These are phyloP conservation scores for Luvunga scandens DNA, from an alignment of 345 rosid species.

Conservation along the genomic window DNA sequence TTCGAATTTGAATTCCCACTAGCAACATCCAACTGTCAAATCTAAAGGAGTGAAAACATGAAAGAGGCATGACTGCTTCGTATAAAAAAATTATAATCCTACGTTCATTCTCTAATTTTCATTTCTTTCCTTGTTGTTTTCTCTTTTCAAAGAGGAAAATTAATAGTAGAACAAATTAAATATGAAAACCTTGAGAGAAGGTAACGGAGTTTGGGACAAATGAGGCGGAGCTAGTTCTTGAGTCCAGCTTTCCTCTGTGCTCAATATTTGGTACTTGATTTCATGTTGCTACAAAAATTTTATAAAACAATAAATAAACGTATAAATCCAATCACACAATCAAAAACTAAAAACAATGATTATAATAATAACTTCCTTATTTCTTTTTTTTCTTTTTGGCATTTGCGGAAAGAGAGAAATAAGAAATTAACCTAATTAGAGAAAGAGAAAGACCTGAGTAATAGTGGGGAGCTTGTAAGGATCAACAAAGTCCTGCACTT, in stretches of 20 bases:
- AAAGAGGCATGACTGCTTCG: conserved; percentile 64
- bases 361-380: background rate
- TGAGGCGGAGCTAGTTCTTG: conserved; percentile 53
- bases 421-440: background rate
- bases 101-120: background rate
- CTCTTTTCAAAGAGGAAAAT: background rate
- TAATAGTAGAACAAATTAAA: background rate
- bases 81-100: conserved; percentile 14
- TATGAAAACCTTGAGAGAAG: conserved; percentile 51
- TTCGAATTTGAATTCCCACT: conserved; percentile 39
- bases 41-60: conserved; percentile 82
- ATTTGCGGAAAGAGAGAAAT: too few species aligned
- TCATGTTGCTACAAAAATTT: conserved; percentile 32
- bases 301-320: background rate
- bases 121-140: background rate
- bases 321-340: background rate
- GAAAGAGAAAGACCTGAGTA: conserved; percentile 25
- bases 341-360: background rate
- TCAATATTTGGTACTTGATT: conserved; percentile 32
- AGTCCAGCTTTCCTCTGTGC: conserved; percentile 45
- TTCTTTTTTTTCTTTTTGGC: background rate
- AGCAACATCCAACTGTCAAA: conserved; percentile 72
- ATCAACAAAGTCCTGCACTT: conserved; percentile 41
- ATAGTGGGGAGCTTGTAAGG: conserved; percentile 40
- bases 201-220: conserved; percentile 40